Percentiles rank a stretch among this genome's conserved stretches.
These are phyloP conservation scores for Aspergillus flavus DNA, from an alignment of 2,329 filamentous ascomycete species.

Conservation along the genomic window DNA sequence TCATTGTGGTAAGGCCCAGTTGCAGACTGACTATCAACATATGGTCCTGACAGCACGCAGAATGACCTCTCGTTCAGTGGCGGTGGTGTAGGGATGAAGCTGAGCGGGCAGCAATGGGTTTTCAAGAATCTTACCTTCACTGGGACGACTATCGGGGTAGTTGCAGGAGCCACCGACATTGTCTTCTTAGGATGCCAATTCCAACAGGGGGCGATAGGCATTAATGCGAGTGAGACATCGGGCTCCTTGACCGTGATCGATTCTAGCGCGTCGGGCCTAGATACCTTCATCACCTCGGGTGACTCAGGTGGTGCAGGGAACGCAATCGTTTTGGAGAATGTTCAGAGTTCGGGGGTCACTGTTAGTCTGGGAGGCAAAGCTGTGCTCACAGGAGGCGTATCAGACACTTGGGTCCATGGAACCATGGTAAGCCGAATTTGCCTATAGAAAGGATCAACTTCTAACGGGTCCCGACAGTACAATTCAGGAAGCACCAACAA, in stretches of 20 bases:
- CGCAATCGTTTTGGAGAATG: conserved; percentile 34
- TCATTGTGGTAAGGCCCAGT: conserved; percentile 30
- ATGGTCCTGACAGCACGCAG: conserved; percentile 15
- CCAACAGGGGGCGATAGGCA: conserved; percentile 25
- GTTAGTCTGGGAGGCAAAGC: conserved; percentile 28
- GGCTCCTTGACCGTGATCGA: conserved; percentile 29
- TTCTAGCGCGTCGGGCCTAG: conserved; percentile 15
- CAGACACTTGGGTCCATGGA: conserved; percentile 37
- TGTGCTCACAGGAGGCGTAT: conserved; percentile 22
- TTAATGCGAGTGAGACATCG: conserved; percentile 26
- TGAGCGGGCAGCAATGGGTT: conserved; percentile 37
- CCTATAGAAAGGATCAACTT: neutral
- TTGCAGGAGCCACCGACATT: conserved; percentile 41
- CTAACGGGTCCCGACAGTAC: conserved; percentile 15
- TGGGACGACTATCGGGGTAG: conserved; percentile 60
- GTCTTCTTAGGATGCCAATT: conserved; percentile 30
- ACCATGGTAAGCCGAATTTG: conserved; percentile 27
- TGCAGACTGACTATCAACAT: neutral
- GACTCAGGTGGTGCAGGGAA: conserved; percentile 35
- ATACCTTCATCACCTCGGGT: conserved; percentile 22
- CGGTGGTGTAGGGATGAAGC: conserved; percentile 33
- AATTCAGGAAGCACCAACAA: conserved; percentile 18
- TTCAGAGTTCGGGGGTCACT: conserved; percentile 30
- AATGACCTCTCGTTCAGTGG: conserved; percentile 31
- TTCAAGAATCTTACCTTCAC: conserved; percentile 58